Evolutionary conservation across 495 filamentous ascomycete genomes (phyloP), one percentile per base, ranked within the genome.

Genomic region (Aspergillus heteromorphus): DNA sequence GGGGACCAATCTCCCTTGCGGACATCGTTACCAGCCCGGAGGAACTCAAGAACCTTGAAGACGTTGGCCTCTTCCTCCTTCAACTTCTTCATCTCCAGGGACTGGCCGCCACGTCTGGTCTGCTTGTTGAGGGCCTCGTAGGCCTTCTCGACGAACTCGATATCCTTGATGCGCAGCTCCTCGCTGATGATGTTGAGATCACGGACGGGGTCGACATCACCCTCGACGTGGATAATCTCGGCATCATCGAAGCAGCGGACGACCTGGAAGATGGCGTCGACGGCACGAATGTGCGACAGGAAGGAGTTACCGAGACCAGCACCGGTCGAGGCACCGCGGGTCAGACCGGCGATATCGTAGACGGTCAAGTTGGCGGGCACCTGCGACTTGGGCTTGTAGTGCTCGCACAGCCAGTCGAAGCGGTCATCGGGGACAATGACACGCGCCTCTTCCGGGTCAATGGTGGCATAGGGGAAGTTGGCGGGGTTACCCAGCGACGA

Each of bases 201-300:
- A 64, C 95, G 87, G 51, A 87, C 79, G 29, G 95, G 95, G 71
- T 99, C 86, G 57, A 97, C 95, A 68, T 97, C 95, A 63, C 95
- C 95, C 79, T 99, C 95, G 63, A 99, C 89, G 79, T 99, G 95
- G 68, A 96, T 97, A 69, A 99, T 97, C 73, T 99, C 95, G 38
- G 92, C 93, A 78, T 99, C 95, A 67, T 99, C 95, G 74, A 99
- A 99, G 76, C 88, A 96, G 61, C 95, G 86, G 34, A 99, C 95
- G 40, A 99, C 95, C 77, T 97, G 92, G 82, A 97, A 99, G 75
- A 99, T 96, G 69, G 95, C 95, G 78, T 99, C 95, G 76, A 99
- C 95, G 49, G 93, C 95, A 66, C 95, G 90, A 64, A 99, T 99
- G 71, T 99, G 95, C 13, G 92, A 97, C 72, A 99, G 77, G 83